Evolutionary conservation across 2,329 filamentous ascomycete species (phyloP), one percentile per base, ranked within the genome.

Genomic region (Xylariomycetidae sp.): DNA sequence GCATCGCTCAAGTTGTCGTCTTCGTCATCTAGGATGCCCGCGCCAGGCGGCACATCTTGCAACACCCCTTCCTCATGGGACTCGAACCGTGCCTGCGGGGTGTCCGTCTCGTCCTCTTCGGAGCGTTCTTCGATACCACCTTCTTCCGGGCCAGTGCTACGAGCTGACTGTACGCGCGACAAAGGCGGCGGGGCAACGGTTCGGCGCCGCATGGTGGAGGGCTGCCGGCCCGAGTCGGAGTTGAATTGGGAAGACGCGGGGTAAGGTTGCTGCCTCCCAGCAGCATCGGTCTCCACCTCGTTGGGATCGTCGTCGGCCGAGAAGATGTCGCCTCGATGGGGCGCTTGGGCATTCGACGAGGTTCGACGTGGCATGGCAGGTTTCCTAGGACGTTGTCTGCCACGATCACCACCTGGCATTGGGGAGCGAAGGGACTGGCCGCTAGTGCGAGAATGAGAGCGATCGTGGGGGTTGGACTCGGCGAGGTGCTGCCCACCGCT

Each of bases 301-400:
- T 78, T 72, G 16, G 79, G 68, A 52, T 87, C 88, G 57, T 96
- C 90, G 54, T 96, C 89, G 29, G 86, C 86, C 0, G 89, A 95
- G 62, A 94, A 96, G 39, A 90, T 72, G 42, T 85, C 84, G 19
- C 89, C 85, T 34, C 86, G 82, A 54, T 90, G 78, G 3, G 87
- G 88, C 25, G 78, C 78, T 50, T 77, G 70, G 6, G 60, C 60
- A 36, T 75, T 85, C 16, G 86, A 87, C 2, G 86, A 90, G 37
- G 80, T 70, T 40, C 87, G 80, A 47, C 86, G 81, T 37, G 74
- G 59, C 59, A 90, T 75, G 9, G 74, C 63, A 13, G 87, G 87
- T 57, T 90, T 93, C 56, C 76, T 79, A 10, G 79, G 69, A 44
- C 72, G 69, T 16, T 60, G 56, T 28, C 68, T 68, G 40, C 67